Evolutionary conservation across 2,329 filamentous ascomycete genomes (phyloP), one percentile per base, ranked within the genome.

Genomic region (Exophiala xenobiotica): DNA sequence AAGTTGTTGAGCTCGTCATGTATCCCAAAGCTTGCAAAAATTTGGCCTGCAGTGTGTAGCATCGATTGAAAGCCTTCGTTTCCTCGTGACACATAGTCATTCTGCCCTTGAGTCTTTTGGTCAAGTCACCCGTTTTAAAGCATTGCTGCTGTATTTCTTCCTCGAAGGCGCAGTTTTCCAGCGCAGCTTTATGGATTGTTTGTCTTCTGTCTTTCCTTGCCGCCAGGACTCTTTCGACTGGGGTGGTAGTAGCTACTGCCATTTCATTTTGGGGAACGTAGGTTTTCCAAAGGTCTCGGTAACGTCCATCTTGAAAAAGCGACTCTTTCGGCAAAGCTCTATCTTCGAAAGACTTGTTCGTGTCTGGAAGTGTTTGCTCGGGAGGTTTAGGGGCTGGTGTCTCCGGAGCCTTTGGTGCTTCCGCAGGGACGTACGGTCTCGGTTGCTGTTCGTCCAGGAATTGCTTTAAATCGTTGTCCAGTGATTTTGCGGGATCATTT

Each of bases 1-100:
- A 75, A 20, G 81, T 82, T 6, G 82, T 81, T 26, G 95, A 79
- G 35, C 45, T 56, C n/a, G 50, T 53, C 55, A 58, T 60, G 67
- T 96, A 97, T 3, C 93, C 93, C 14, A 99, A 73, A 1, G 91
- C 90, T 70, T 92, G 90, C 22, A 99, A 74, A 62, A 99, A 91
- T 68, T 92, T 87, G 64, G 83, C 84, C 73, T 99, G 93, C 75
- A 91, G 90, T 47, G 79, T 85, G 68, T 93, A 96, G 74, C 93
- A 99, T 60, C 87, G 79, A 66, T 93, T 87, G 65, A 96, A 91
- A 56, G 78, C 81, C 61, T 76, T 78, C 63, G 89, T 87, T 74
- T 96, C 85, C 49, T 82, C 78, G 33, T 85, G 78, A 68, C 93
- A 99, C 82, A 96, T 81, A 29, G 85, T 90, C 70, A 92, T 73